These are phyloP conservation scores for Ceratorhiza oryzae-sativae DNA, from an alignment of 1,284 basidiomycete species.

Conservation along the genomic window DNA sequence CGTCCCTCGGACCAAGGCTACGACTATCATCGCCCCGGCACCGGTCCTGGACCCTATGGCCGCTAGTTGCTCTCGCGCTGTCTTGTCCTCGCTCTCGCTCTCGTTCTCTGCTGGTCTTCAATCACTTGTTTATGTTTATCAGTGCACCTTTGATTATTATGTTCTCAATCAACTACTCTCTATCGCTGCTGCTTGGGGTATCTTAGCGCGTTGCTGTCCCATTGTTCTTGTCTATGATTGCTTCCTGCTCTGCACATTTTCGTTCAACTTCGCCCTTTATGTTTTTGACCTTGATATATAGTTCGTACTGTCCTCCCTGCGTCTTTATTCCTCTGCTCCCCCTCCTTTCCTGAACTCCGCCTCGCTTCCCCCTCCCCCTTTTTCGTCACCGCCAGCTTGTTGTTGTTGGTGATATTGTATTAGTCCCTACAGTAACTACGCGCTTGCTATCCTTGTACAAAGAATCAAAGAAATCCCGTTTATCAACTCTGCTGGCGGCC, in stretches of 20 bases:
- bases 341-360: neutral
- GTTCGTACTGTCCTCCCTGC: conserved; percentile 8
- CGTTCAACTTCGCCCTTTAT: conserved; percentile 36
- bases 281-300: conserved; percentile 3
- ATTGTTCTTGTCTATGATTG: conserved; percentile 28
- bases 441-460: conserved; percentile 31
- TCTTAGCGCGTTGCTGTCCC: conserved; percentile 12
- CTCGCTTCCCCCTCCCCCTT: neutral
- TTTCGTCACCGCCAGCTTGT: conserved; percentile 4
- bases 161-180: conserved; percentile 5
- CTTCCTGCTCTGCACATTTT: conserved; percentile 35
- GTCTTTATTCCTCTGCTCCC: neutral
- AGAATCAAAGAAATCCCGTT: conserved; percentile 23
- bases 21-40: conserved; percentile 10
- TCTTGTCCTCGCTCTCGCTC: neutral
- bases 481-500: neutral
- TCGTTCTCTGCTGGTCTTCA: conserved; percentile 21
- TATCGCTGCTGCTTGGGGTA: conserved; percentile 11
- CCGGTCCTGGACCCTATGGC: neutral
- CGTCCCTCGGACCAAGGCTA: conserved; percentile 22
- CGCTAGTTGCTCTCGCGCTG: neutral
- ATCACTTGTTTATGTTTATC: conserved; percentile 34
- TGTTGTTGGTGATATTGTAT: conserved; percentile 32
- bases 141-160: conserved; percentile 29
- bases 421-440: conserved; percentile 4